Conservation (phyloP, 768 basidiomycete species). For the Boletus tylopilopsis region DNA sequence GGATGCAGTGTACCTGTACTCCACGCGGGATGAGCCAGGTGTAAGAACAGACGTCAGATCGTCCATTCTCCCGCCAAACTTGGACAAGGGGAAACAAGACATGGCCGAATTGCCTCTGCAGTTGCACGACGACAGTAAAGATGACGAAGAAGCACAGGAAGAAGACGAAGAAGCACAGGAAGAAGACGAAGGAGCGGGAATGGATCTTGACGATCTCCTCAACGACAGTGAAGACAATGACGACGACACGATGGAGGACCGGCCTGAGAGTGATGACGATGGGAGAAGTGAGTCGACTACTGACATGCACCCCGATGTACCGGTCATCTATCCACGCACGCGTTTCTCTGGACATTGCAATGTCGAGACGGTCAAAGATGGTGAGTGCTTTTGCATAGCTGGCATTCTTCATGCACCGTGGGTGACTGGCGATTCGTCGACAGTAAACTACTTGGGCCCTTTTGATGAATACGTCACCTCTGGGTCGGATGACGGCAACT, state of each 20-base stretch:
- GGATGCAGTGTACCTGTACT: conserved; percentile 72
- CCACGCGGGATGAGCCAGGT: conserved; percentile 60
- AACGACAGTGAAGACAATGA: conserved; percentile 30
- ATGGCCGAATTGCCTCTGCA: background rate
- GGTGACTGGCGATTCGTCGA: background rate
- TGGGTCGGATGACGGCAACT: conserved; percentile 84
- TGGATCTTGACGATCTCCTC: conserved; percentile 29
- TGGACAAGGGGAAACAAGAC: conserved; percentile 1
- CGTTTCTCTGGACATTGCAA: conserved; percentile 73
- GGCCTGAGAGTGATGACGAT: conserved; percentile 32
- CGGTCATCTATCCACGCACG: conserved; percentile 58
- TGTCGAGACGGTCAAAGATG: conserved; percentile 83
- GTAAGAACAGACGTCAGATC: conserved; percentile 18
- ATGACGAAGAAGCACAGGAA: conserved; percentile 2
- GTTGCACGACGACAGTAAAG: background rate
- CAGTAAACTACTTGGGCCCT: conserved; percentile 84
- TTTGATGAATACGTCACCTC: conserved; percentile 74
- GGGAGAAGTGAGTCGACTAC: conserved; percentile 20
- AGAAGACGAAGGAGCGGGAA: conserved; percentile 24
- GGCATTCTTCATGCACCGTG: background rate
- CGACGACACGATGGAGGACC: conserved; percentile 19
- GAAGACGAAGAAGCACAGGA: background rate
- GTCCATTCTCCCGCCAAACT: conserved; percentile 30
- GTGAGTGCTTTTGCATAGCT: conserved; percentile 40
- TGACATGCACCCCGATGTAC: conserved; percentile 34